Base-by-base conservation (phyloP, 139 green algal genomes). In the Gonium pectorale region DNA sequence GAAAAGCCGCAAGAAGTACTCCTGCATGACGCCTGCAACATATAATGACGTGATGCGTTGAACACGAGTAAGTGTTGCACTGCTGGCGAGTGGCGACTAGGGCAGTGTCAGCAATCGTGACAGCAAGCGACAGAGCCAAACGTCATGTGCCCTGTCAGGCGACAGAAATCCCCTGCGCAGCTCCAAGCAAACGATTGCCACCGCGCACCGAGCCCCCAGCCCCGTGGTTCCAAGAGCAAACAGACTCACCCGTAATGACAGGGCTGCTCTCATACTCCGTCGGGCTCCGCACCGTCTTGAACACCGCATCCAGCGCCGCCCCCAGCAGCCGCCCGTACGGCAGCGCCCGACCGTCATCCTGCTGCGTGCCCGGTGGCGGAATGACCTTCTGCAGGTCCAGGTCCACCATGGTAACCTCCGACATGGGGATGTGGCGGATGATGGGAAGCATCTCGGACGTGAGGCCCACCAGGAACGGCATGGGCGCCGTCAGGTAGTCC, bases 381-480 rank as follows among this genome's bases (percentile, higher is more conserved):
- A 78, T 56, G 59, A 83, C 89, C 75, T 79, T 86, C 35, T 73
- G 62, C 38, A 86, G 70, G 86, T 90, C 86, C 67, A 90, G 74
- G 59, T 90, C 86, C 33, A 90, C 56, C 0, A 67, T 52, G 26
- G 60, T 79, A 21, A 86, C 88, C 86, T 96, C 93, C 29, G 92
- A 88, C 86, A 96, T 91, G 2, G 86, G 66, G 52, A 94, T 89
- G 77, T 80, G 70, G 24, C 89, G 83, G 37, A 96, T 83, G 51
- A 72, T 67, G 2, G 87, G 88, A 86, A 95, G 87, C 86, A 93
- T 83, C 29, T 93, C 79, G 7, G 90, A 89, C 46, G 89, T 92
- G 54, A 97, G 59, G 46, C 94, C 94, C 22, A 96, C 88, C n/a
- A 97, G 85, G 81, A 95, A 97, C 31, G 94, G 94, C 91, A 97